Evolutionary conservation across 495 filamentous ascomycete species (phyloP).

Genomic region (Polyplosphaeria fusca): DNA sequence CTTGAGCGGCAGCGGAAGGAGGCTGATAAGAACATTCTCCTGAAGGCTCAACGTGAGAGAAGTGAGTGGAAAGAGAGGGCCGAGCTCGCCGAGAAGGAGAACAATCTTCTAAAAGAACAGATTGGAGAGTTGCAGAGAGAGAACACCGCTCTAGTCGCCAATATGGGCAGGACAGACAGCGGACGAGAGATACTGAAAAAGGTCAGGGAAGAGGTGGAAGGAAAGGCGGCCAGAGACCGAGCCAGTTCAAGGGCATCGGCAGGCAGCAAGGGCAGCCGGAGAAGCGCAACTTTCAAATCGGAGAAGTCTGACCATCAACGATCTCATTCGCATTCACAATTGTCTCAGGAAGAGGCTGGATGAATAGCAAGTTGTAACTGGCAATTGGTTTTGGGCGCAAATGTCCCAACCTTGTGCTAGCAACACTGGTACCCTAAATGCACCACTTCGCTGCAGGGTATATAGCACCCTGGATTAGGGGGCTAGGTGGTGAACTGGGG

Average conservation of each 20-base stretch:
- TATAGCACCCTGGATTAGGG: too few species aligned
- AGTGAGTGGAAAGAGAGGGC: constrained; percentile 39
- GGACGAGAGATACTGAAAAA: constrained; percentile 38
- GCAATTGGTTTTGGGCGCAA: too few species aligned
- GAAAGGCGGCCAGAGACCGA: constrained; percentile 16
- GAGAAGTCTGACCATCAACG: background rate
- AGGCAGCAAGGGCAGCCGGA: constrained; percentile 11
- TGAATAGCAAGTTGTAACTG: too few species aligned
- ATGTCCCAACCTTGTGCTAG: too few species aligned
- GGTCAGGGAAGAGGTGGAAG: constrained; percentile 34
- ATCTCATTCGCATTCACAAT: background rate
- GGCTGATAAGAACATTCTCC: constrained; percentile 37
- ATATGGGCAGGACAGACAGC: constrained; percentile 48
- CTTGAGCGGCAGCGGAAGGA: constrained; percentile 38
- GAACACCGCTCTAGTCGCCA: constrained; percentile 50
- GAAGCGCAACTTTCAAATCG: too few species aligned
- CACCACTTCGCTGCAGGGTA: too few species aligned
- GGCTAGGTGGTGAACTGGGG: too few species aligned
- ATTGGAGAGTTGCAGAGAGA: constrained; percentile 45
- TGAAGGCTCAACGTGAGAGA: constrained; percentile 36
- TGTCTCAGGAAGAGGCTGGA: background rate
- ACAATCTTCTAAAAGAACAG: constrained; percentile 38
- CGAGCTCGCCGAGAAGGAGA: constrained; percentile 39
- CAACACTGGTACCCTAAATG: too few species aligned
- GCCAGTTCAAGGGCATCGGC: constrained; percentile 21